phyloP scores from a whole-genome alignment of 2,329 filamentous ascomycete species.

The Cyclaneusma minus region DNA sequence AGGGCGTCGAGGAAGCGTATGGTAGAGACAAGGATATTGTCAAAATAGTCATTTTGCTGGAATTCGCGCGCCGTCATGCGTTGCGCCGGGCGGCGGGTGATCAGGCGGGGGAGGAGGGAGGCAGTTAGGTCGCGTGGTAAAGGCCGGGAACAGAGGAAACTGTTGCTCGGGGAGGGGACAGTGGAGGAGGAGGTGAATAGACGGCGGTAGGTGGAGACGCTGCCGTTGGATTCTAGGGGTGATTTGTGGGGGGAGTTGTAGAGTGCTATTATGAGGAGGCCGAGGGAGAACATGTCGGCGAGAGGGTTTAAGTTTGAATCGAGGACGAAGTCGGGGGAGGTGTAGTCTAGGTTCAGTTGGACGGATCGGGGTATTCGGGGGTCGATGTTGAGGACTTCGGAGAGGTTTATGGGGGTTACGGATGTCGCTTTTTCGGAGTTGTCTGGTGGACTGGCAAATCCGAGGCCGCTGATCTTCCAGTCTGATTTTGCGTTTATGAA shows the following conservation, averaged over 20 bases:
- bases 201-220: conserved; percentile 71
- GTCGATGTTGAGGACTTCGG: conserved; percentile 74
- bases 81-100: conserved; percentile 76
- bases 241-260: conserved; percentile 92
- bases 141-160: conserved; percentile 65
- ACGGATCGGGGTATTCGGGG: conserved; percentile 66
- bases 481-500: conserved; percentile 96
- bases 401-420: conserved; percentile 64
- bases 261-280: conserved; percentile 72
- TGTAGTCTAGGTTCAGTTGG: conserved; percentile 84
- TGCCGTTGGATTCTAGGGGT: conserved; percentile 69
- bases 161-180: conserved; percentile 66
- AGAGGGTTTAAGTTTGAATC: conserved; percentile 75
- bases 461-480: conserved; percentile 95
- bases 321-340: conserved; percentile 85
- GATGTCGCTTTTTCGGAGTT: conserved; percentile 59
- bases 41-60: conserved; percentile 89
- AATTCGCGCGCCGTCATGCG: conserved; percentile 81
- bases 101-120: conserved; percentile 68
- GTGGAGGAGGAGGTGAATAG: conserved; percentile 65
- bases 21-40: conserved; percentile 90
- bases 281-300: conserved; percentile 88
- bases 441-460: conserved; percentile 73
- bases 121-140: conserved; percentile 65
- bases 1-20: conserved; percentile 88